Base-by-base conservation (phyloP, 768 basidiomycete species). In the Ramaria rubella region DNA sequence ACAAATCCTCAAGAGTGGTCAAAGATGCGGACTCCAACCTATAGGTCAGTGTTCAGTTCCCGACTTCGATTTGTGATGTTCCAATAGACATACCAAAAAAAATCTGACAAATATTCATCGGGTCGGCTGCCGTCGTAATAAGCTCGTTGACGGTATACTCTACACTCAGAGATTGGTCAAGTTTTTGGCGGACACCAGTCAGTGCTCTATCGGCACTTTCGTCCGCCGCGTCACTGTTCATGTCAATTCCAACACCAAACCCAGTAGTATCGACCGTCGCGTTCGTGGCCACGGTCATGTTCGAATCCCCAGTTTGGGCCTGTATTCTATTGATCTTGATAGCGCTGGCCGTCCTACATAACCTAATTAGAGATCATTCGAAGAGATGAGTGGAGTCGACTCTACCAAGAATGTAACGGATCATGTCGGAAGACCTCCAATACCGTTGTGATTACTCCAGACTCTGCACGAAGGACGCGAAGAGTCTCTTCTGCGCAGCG, bases 401-500 rank as follows among this genome's bases (percentile, higher is more conserved):
- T 81, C 33, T 49, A 92, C 94, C 95, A 98, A 29, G 83, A 86
- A 63, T 97, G 90, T 19, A 99, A 77, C 5, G 96, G 95, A 68
- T 99, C 95, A 65, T 95, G 83, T 68, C 90, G 92, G 81, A 98
- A 96, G 14, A 97, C 95, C 65, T 96, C 94, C 34, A 99, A 77
- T 3, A 99, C 88, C 1, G 94, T 97, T 80, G 94, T 82, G 65
- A 99, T 86, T 44, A 95, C 82, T 31, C 85, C 87, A 0, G 90
- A 90, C 9, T 85, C 81, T 36, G 87, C 85, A 11, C 94, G 81
- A 31, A 98, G 74, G 4, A 99, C 95, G 12, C 94, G 83, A 6
- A 99, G 71, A 0, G 94, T 96, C 69, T 98, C 91, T 70, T 99
- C 94, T 1, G 92, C 86, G 65, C 95, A 97, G 14, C 92, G 81